Base-by-base conservation (phyloP, 176 grass and related monocot species). In the Lolium rigidum region DNA sequence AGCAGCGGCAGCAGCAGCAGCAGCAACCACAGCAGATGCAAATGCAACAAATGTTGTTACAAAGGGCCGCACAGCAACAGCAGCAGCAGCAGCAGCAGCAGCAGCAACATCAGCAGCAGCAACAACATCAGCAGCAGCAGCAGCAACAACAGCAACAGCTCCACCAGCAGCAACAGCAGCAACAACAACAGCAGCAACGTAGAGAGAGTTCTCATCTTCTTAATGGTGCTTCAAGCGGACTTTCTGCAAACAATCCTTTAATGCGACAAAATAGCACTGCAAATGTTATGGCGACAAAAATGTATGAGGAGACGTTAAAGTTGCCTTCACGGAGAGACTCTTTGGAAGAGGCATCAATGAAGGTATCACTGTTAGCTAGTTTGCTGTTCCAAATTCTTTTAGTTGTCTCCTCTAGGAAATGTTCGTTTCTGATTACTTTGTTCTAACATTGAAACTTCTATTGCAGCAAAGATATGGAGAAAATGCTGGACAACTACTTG, bases 291-390 rank as follows among this genome's bases (percentile, higher is more conserved):
- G 96, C 96, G 22, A 85, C 96, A 62, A 98, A 98, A 81, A 95
- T 98, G 96, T 98, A 98, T 10, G 96, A 98, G 81, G 93, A 98
- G 77, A 87, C 88, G 60, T 77, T 98, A 70, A 98, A 94, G 85
- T 82, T 97, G 79, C 92, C 95, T 89, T 89, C 91, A 81, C 93
- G 94, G 78, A 91, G 96, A 86, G 96, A 95, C 80, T 80, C 90
- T 59, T 83, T 91, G 70, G 96, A 98, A 82, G 96, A 98, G 61
- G 86, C 90, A 85, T 95, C 96, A 38, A 85, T 98, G 57, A 98
- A 98, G 96, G 96, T 98, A 83, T 44, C 38, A 26, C 39, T 79
- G 24, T 74, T 84, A 62, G 35, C 68, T 68, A 48, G 60, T 58
- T 59, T 38, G 20, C 54, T 66, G 55, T 78, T 72, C 11, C n/a